Conservation (phyloP, 139 green algal genomes). For the Deuterostichococcus epilithicus region DNA sequence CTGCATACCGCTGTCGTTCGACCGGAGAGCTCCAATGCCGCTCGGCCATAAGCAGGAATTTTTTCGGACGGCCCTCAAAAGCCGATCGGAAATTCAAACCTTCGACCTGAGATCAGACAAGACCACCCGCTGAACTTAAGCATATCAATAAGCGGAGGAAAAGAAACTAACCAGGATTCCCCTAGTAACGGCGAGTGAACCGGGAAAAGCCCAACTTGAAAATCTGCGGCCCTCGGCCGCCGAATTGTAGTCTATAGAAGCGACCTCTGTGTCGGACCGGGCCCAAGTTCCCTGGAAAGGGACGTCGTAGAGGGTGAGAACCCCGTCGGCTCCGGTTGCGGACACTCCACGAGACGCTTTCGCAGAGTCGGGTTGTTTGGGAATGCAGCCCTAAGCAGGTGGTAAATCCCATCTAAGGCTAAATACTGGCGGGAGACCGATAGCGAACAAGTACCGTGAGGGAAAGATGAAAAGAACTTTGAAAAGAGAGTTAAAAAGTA, state of each 20-base stretch:
- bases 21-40: too few relatives aligned
- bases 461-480: constrained; percentile 97
- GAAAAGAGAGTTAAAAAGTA: constrained; percentile 96
- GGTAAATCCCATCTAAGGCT: constrained; percentile 94
- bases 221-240: constrained; percentile 65
- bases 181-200: constrained; percentile 90
- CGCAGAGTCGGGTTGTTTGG: constrained; percentile 87
- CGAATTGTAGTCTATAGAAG: constrained; percentile 91
- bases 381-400: constrained; percentile 89
- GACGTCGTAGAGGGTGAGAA: constrained; percentile 83
- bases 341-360: constrained; percentile 68
- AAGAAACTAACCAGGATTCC: constrained; percentile 94
- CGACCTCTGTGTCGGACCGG: constrained; percentile 49
- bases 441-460: constrained; percentile 96
- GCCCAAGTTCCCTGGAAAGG: constrained; percentile 76
- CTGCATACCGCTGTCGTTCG: constrained; percentile 20
- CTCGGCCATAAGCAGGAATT: not conserved
- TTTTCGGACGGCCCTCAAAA: constrained; percentile 5
- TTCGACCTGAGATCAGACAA: constrained; percentile 88
- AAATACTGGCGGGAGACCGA: constrained; percentile 90
- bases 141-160: constrained; percentile 95
- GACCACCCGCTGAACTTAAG: constrained; percentile 90
- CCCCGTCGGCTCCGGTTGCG: constrained; percentile 62
- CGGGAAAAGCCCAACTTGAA: constrained; percentile 82
- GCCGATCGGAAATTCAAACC: constrained; percentile 6